These are phyloP conservation scores for Amaranthus palmeri DNA, from an alignment of 148 eudicot species.

Conservation along the genomic window DNA sequence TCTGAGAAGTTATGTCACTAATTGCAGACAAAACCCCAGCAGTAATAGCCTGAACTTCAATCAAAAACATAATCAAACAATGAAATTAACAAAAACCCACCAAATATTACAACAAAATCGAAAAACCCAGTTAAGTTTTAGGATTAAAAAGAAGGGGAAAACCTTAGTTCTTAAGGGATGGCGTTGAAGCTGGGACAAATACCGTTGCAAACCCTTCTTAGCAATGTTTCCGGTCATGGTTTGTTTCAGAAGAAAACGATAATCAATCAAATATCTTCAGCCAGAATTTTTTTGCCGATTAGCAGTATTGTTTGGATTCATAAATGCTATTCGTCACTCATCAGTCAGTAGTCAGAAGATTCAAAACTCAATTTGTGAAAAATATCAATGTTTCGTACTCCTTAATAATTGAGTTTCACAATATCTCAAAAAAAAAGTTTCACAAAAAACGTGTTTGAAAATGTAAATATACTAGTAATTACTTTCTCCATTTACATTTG, in stretches of 20 bases:
- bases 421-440: too few relatives aligned
- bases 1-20: conserved; percentile 83
- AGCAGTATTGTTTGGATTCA: too few relatives aligned
- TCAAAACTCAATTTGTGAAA: too few relatives aligned
- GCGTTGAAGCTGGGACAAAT: conserved; percentile 65
- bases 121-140: not conserved
- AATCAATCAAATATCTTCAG: too few relatives aligned
- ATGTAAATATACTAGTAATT: too few relatives aligned
- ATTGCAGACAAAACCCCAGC: conserved; percentile 85
- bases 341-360: too few relatives aligned
- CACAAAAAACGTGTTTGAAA: too few relatives aligned
- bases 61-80: not conserved
- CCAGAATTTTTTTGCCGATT: too few relatives aligned
- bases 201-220: conserved; percentile 61
- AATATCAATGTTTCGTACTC: too few relatives aligned
- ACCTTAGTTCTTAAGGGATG: conserved; percentile 93
- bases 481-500: too few relatives aligned
- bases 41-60: conserved; percentile 56
- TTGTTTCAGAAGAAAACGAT: not conserved
- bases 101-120: not conserved
- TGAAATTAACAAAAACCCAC: not conserved
- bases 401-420: too few relatives aligned
- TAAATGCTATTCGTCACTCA: too few relatives aligned
- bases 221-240: conserved; percentile 57
- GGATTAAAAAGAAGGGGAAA: not conserved